Conservation (phyloP, 192 early-diverging fungal genomes). For the Gryganskiella cystojenkinii region DNA sequence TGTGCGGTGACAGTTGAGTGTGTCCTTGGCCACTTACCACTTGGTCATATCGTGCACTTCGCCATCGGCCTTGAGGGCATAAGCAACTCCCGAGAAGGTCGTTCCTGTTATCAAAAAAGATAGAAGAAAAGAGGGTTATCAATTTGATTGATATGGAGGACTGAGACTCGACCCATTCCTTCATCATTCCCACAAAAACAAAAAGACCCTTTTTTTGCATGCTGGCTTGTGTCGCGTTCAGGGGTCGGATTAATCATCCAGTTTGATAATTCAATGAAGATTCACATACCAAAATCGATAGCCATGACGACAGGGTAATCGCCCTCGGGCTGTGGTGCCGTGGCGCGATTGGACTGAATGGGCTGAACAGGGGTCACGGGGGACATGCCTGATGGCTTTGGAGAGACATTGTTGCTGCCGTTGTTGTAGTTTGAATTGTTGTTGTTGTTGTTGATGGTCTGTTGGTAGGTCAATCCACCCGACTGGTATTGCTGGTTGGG, state of each 20-base stretch:
- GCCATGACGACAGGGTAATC: constrained; percentile 56
- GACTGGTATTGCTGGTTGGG: constrained; percentile 21
- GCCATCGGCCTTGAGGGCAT: constrained; percentile 55
- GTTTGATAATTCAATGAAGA: too few species aligned
- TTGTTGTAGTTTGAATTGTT: constrained; percentile 2
- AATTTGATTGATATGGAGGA: neutral
- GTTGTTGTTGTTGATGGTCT: constrained; percentile 27
- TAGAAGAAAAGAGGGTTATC: neutral
- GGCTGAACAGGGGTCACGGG: constrained; percentile 10
- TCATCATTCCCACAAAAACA: neutral
- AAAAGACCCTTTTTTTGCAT: too few species aligned
- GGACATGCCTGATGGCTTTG: constrained; percentile 3
- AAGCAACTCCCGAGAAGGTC: constrained; percentile 59
- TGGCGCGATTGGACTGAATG: constrained; percentile 9
- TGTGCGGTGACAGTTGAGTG: too few species aligned
- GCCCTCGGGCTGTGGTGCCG: constrained; percentile 31
- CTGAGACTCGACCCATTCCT: neutral
- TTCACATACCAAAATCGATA: constrained; percentile 57
- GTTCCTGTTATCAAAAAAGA: constrained; percentile 47
- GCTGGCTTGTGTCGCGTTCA: too few species aligned
- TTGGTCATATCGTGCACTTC: constrained; percentile 59
- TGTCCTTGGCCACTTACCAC: constrained; percentile 45
- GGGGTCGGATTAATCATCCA: too few species aligned
- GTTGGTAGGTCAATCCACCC: constrained; percentile 32
- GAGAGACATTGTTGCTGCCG: neutral